Conservation (phyloP, 306 rosid genomes). For the Delonix regia region DNA sequence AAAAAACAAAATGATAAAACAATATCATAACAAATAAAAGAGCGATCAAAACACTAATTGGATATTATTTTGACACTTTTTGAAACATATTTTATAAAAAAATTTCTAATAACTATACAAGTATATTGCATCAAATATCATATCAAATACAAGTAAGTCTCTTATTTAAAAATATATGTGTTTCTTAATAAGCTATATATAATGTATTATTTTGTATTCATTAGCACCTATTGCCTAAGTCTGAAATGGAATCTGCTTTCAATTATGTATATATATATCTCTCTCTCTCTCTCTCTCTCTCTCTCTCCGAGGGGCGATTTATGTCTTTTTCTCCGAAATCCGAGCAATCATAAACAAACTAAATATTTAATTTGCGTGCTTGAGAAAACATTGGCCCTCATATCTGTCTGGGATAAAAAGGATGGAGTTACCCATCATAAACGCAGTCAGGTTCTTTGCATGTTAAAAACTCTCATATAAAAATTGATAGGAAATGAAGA, state of each 20-base stretch:
- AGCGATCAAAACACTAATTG: no score
- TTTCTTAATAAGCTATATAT: no score
- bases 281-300: neutral
- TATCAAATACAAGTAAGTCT: no score
- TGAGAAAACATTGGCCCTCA: slow-evolving; percentile 63
- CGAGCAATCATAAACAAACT: slow-evolving; percentile 49
- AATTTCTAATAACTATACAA: no score
- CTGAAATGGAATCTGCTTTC: slow-evolving; percentile 58
- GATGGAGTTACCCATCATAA: slow-evolving; percentile 52
- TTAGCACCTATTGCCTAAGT: slow-evolving; percentile 44
- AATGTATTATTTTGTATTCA: slow-evolving; percentile 35
- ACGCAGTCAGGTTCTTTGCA: slow-evolving; percentile 74
- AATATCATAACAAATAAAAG: no score
- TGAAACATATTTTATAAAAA: no score
- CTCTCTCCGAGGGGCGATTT: slow-evolving; percentile 25
- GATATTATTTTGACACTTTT: no score
- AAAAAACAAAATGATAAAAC: no score
- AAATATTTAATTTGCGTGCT: slow-evolving; percentile 41
- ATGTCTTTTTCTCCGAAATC: slow-evolving; percentile 81
- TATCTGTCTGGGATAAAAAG: slow-evolving; percentile 56
- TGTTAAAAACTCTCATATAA: slow-evolving; percentile 35
- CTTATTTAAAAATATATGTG: no score
- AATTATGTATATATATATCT: neutral
- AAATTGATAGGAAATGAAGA: slow-evolving; percentile 27
- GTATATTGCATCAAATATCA: no score